Evolutionary conservation across 164 flowering plant species (phyloP), one percentile per base, ranked within the genome.

Genomic region (Sextonia rubra): DNA sequence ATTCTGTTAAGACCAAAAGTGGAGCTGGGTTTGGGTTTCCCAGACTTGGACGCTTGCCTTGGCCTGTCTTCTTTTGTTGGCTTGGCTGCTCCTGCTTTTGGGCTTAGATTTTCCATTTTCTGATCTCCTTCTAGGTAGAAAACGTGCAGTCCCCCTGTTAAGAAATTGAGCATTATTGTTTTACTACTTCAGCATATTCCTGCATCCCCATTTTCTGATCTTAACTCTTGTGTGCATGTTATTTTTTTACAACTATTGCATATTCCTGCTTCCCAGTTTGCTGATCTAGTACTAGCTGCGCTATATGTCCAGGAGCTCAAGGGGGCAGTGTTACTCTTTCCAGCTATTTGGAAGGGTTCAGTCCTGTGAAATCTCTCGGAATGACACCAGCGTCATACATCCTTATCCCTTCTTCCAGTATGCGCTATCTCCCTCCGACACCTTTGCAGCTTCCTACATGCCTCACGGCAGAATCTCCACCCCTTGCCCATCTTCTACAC

Each of bases 401-500:
- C 67, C 29, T 91, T 12, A 86, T 91, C 26, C 99, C 99, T 17
- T 93, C 97, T 62, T 91, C 94, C 32, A 88, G 90, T 78, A 87
- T 93, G 91, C 94, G 88, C 55, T 96, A 85, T 78, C 91, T 96
- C 20, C 90, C 97, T 67, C 88, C 97, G 2, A 61, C 76, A 12
- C 92, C 97, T 37, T 87, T 91, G 73, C 99, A 96, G 83, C 98
- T 93, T 24, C 98, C 99, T 17, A 90, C 89, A 64, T 90, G 97
- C 80, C 87, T 96, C 26, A 93, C 99, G 5, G 89, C 98, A 2
- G 97, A 91, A 72, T 96, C 99, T 26, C 99, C 98, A 3, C 99
- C 99, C 3, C 86, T 96, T 49, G 99, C 99, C 68, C 99, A 96
- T 81, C 97, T 96, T 70, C 85, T 96, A 30, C 99, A 96, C 75